Evolutionary conservation across 169 alveolate genomes (phyloP), one percentile per base, ranked within the genome.

Genomic region (Plasmodium fragile): DNA sequence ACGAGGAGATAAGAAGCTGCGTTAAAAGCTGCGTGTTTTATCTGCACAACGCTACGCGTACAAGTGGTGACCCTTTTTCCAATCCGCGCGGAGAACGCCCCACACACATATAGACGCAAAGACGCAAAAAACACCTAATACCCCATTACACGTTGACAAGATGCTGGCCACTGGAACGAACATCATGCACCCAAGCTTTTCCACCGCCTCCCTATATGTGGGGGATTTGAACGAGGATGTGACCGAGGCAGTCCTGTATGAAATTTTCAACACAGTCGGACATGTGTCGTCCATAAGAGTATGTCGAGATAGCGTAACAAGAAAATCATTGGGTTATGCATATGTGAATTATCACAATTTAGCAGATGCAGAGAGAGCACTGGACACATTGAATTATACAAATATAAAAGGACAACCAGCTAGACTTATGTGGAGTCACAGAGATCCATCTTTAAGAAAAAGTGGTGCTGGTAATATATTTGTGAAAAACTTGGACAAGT

Each of bases 211-310:
- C 49, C 96, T 98, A 41, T 98, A 98, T 94, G 99, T 98, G 13
- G 99, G 99, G 72, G 99, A 98, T 85, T 91, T 98, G 80, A 96
- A 95, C 39, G 98, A 98, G 30, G 99, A 97, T 45, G 99, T 98
- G 72, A 98, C 99, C 28, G 99, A 98, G 96, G 98, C 99, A 13
- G 97, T 97, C 96, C 97, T 98, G 65, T 98, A 98, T 89, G 99
- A 98, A 92, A 97, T 98, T 53, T 98, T 98, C 96, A 98, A 98
- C 95, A 95, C 97, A 8, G 98, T 98, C 18, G 99, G 99, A 2
- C 99, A 98, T 4, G 99, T 98, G 28, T 97, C 99, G 34, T 98
- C 99, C 41, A 98, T 98, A 30, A 97, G 99, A 43, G 98, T 98
- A 16, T 98, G 99, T 94, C 84, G 98, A 59, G 99, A 98, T 96